Conservation (phyloP, 2,329 filamentous ascomycete genomes). For the Metarhizium sp. region DNA sequence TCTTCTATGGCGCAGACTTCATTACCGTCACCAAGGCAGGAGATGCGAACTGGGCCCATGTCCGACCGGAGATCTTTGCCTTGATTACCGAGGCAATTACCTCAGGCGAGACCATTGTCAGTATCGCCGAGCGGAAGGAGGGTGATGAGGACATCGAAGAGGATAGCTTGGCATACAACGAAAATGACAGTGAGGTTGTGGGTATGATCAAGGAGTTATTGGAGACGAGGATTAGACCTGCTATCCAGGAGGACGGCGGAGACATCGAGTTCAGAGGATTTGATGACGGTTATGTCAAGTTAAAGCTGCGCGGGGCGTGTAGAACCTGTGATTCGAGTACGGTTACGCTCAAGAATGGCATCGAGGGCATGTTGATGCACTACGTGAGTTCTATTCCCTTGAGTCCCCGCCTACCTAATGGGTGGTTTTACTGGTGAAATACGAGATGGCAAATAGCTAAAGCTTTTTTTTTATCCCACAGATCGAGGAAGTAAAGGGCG, state of each 20-base stretch:
- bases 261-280: constrained; percentile 96
- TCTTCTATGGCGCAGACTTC: constrained; percentile 92
- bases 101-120: constrained; percentile 73
- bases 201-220: constrained; percentile 98
- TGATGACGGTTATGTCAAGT: constrained; percentile 65
- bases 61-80: constrained; percentile 91
- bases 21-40: constrained; percentile 91
- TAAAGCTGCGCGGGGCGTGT: constrained; percentile 88
- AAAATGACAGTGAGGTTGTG: constrained; percentile 88
- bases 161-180: constrained; percentile 73
- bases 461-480: constrained; percentile 26
- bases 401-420: not conserved
- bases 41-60: constrained; percentile 85
- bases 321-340: constrained; percentile 95
- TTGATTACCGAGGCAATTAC: constrained; percentile 90
- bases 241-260: constrained; percentile 95
- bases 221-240: constrained; percentile 87
- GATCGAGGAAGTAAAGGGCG: constrained; percentile 92
- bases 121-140: constrained; percentile 52
- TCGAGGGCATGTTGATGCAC: constrained; percentile 97
- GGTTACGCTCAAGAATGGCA: constrained; percentile 93
- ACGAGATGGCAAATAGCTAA: not conserved
- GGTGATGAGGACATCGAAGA: constrained; percentile 35
- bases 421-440: not conserved
- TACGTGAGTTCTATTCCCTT: constrained; percentile 54